Evolutionary conservation across 2,329 filamentous ascomycete genomes (phyloP).

Genomic region (Aphanocladium album): DNA sequence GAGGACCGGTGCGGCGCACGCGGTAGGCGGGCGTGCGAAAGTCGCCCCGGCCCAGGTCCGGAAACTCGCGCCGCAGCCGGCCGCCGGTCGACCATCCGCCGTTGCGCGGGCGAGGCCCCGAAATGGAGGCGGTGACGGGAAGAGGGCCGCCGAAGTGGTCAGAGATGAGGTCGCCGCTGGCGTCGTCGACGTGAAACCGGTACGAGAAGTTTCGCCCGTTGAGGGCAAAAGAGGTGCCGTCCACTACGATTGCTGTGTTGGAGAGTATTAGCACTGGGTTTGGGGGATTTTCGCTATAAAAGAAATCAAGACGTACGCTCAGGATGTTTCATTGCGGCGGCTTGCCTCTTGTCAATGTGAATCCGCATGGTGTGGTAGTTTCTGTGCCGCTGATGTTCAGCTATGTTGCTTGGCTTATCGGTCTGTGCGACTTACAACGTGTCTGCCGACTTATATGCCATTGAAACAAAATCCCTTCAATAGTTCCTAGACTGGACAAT

Average conservation of each 20-base stretch:
- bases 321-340: no score
- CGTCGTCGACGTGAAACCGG: constrained; percentile 55
- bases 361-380: not conserved
- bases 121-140: constrained; percentile 41
- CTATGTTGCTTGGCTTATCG: not conserved
- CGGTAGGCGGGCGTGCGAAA: constrained; percentile 57
- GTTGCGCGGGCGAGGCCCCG: constrained; percentile 32
- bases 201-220: constrained; percentile 55
- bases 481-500: not conserved
- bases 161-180: constrained; percentile 50
- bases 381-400: not conserved
- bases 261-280: not conserved
- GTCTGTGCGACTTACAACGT: not conserved
- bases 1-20: constrained; percentile 46
- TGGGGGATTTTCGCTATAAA: not conserved
- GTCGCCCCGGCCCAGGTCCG: constrained; percentile 60
- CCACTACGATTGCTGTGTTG: constrained; percentile 42
- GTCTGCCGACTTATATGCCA: not conserved
- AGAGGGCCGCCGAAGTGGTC: constrained; percentile 55
- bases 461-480: not conserved
- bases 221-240: constrained; percentile 51
- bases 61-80: constrained; percentile 53
- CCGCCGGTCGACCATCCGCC: constrained; percentile 29
- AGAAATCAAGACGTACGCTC: not conserved
- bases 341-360: not conserved